A percentile compares a stretch with the other conserved stretches of the same genome.
Conservation (phyloP, 129 eudicot species). For the Rutidosis leptorrhynchoides region DNA sequence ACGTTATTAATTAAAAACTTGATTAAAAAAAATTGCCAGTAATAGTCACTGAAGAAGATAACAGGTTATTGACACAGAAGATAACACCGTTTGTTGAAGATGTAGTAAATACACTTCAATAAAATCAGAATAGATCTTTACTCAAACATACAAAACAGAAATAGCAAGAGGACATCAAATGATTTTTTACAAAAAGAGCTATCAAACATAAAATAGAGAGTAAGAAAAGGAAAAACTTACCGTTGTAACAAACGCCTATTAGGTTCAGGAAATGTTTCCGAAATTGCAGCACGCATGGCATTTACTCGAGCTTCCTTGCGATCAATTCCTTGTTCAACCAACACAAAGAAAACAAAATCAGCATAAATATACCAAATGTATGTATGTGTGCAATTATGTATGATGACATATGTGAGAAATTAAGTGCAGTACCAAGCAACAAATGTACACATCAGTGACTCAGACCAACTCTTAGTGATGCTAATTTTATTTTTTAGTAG, state of each 20-base stretch:
- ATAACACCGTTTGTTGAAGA: not conserved
- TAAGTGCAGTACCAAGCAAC: not conserved
- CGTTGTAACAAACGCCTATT: conserved; percentile 84
- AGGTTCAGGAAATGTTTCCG: conserved; percentile 91
- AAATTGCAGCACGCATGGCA: conserved; percentile 75
- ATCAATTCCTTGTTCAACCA: conserved; percentile 56
- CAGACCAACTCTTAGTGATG: not conserved
- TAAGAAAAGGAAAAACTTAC: conserved; percentile 33
- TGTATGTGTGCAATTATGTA: not conserved
- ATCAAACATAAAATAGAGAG: not conserved
- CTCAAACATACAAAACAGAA: not conserved
- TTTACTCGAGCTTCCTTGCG: conserved; percentile 74
- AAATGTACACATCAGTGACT: not conserved
- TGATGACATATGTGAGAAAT: not conserved
- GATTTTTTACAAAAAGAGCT: not conserved
- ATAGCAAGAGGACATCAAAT: not conserved
- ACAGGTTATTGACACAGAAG: too few species aligned
- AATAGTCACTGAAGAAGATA: not conserved
- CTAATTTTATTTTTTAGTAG: not conserved
- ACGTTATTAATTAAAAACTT: not conserved
- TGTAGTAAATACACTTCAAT: not conserved
- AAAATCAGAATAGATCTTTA: not conserved
- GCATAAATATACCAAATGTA: not conserved
- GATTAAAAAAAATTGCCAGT: not conserved
- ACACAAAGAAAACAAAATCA: conserved; percentile 15